Conservation (phyloP, 495 filamentous ascomycete species). For the Daldinia childiae region DNA sequence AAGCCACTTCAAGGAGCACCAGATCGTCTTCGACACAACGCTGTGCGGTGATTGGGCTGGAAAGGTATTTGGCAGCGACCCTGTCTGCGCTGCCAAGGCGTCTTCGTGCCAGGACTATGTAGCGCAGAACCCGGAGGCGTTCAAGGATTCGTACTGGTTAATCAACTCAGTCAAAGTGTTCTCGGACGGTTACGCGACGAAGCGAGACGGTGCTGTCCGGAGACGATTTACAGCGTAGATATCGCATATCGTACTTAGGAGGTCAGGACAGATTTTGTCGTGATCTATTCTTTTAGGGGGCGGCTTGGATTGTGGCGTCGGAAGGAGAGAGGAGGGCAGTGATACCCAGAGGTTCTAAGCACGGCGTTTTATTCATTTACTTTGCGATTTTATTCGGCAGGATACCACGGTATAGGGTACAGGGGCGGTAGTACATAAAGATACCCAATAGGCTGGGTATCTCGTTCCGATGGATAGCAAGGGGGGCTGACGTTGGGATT, state of each 20-base stretch:
- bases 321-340: background rate
- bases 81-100: constrained; percentile 54
- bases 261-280: constrained; percentile 12
- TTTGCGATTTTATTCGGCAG: background rate
- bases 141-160: constrained; percentile 73
- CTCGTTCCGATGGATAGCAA: constrained; percentile 5
- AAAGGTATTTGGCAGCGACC: constrained; percentile 58
- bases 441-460: background rate
- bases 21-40: constrained; percentile 81
- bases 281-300: background rate
- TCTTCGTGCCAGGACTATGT: constrained; percentile 71
- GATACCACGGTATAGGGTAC: background rate
- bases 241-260: background rate
- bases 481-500: background rate
- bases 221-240: constrained; percentile 39
- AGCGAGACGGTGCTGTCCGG: constrained; percentile 6
- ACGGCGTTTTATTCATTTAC: constrained; percentile 1
- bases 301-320: background rate
- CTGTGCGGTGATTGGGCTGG: constrained; percentile 95
- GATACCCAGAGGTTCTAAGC: background rate
- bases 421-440: background rate
- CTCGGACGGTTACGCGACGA: constrained; percentile 44
- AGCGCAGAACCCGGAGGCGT: constrained; percentile 67
- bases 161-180: constrained; percentile 76
- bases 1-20: constrained; percentile 72